Percentiles rank a stretch among this genome's conserved stretches.
Evolutionary conservation across 768 basidiomycete genomes (phyloP).

Genomic region (Termitomyces sp.): DNA sequence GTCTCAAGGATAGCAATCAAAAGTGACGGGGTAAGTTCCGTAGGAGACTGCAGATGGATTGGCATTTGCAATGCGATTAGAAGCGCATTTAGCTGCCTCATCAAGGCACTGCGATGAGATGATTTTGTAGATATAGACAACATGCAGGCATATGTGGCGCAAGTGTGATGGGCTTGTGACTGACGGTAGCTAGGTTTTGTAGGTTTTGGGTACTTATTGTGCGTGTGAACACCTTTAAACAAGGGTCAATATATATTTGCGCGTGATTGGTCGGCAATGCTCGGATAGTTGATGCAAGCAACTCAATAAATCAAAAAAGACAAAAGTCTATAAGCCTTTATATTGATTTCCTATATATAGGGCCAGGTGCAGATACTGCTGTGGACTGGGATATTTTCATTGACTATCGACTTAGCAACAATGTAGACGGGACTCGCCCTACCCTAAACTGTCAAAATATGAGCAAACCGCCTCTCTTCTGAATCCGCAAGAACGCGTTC

Average conservation of each 20-base stretch:
- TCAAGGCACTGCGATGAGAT: background rate
- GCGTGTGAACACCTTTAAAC: background rate
- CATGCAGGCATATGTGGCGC: slow-evolving; percentile 16
- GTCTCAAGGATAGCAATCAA: slow-evolving; percentile 68
- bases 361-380: background rate
- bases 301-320: background rate
- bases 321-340: background rate
- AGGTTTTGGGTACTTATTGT: background rate
- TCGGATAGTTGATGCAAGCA: background rate
- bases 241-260: background rate
- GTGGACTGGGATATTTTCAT: background rate
- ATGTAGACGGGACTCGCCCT: slow-evolving; percentile 7
- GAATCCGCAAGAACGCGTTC: slow-evolving; percentile 9
- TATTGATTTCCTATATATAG: no score
- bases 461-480: slow-evolving; percentile 3
- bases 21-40: slow-evolving; percentile 67
- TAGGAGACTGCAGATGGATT: slow-evolving; percentile 36
- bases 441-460: slow-evolving; percentile 9
- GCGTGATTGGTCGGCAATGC: background rate
- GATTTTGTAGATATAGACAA: slow-evolving; percentile 7
- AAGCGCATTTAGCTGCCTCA: slow-evolving; percentile 13
- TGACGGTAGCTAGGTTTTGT: no score
- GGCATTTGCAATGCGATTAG: slow-evolving; percentile 12
- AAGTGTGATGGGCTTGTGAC: slow-evolving; percentile 2
- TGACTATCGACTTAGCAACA: background rate